Base-by-base conservation (phyloP, 2,329 filamentous ascomycete species). In the Botrytis medusae region DNA sequence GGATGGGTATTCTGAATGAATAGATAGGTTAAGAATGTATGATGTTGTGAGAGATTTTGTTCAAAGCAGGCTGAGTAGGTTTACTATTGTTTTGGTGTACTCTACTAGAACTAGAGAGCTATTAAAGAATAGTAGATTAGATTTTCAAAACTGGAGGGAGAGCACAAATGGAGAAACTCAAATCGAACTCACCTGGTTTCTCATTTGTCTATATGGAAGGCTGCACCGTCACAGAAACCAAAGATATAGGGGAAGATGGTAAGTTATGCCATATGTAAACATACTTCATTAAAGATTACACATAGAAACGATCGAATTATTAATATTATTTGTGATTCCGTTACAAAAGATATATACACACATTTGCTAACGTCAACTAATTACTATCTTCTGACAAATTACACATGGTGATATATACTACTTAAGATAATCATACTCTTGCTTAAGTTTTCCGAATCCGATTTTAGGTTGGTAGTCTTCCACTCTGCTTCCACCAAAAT, bases 401-500 rank as follows among this genome's bases (percentile, higher is more conserved):
- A 37, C n/a, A 48, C 6, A 68, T 18, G 25, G 32, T 25, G 9
- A 40, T 4, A 4, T 20, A 42, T 42, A 68, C n/a, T 62, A 40
- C 0, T 62, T 9, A 9, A 42, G 4, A 65, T 65, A 65, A 71
- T 71, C 69, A 42, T 54, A 71, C 25, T 65, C 29, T 18, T 48
- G 5, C 70, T 72, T 72, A 3, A 72, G 40, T 16, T 12, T 54
- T 16, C 69, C 69, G 18, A 71, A 63, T 4, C 69, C 69, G 4
- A 71, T 22, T 7, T 4, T 18, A 18, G 59, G 57, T 22, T 62
- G 9, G 20, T 71, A 71, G 32, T 48, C 10, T 44, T 51, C 59
- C 6, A 71, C 59, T 9, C 10, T 40, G 3, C 12, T 22, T 12
- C 42, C 69, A 4, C 69, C 69, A 48, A 71, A 71, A 25, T 71